Base-by-base conservation (phyloP, 2,329 filamentous ascomycete genomes). In the Lecanosticta acicola region DNA sequence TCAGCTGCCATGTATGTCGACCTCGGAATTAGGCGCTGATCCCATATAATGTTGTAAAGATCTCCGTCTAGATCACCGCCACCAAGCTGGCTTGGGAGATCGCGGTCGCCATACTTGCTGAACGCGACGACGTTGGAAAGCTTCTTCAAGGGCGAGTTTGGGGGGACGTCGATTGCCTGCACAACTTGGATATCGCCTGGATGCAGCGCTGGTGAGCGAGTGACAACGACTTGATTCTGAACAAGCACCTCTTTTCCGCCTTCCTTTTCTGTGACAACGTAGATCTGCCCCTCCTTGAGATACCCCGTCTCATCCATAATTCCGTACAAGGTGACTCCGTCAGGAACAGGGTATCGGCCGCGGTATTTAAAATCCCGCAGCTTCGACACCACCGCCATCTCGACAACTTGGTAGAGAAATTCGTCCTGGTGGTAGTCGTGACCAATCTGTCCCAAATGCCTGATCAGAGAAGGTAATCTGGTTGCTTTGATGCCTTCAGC, bases 41-140 rank as follows among this genome's bases (percentile, higher is more conserved):
- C 87, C 74, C 79, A 93, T 39, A 94, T 85, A 40, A 94, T 68
- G 53, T 88, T 84, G 65, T 85, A 94, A 0, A 87, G 68, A 61
- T 95, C 89, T 0, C 88, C 88, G 53, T 93, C 87, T 0, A 94
- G 74, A 62, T 94, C 88, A 0, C 88, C 88, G 1, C 88, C 88
- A 43, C 84, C 84, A 0, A 94, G 71, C 63, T 84, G 77, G 50
- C 85, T 91, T 0, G 87, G 87, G 0, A 94, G 69, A 59, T 94
- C 88, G 13, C 88, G 78, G 0, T 56, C 19, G 0, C 89, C 88
- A 34, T 77, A 72, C 46, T 81, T 79, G 48, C 83, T 89, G 60
- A 94, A 94, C 1, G 85, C 79, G 13, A 94, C 75, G 49, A 87
- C 90, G 58, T 94, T 94, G 1, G 72, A 69, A 1, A 90, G 71